A percentile compares a stretch with the other conserved stretches of the same genome.
Evolutionary conservation across 116 monocot genomes (phyloP).

Genomic region (Thalassia testudinum): DNA sequence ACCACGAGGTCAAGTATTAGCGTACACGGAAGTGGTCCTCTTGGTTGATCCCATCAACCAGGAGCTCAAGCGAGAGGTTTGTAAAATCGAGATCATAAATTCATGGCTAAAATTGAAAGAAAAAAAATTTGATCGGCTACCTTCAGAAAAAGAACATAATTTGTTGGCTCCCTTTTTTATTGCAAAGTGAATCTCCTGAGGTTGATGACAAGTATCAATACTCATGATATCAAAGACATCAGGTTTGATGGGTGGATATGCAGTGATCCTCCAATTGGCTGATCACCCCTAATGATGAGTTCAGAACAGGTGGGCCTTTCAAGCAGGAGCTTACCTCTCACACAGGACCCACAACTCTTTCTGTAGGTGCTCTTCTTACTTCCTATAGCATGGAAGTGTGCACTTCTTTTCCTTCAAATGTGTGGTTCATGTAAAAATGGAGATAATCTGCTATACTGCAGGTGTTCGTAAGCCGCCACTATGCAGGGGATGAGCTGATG

Average conservation of each 20-base stretch:
- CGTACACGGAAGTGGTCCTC: conserved; percentile 19
- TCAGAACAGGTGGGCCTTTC: conserved; percentile 64
- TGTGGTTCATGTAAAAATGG: not conserved
- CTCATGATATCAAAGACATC: conserved; percentile 67
- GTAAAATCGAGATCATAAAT: not conserved
- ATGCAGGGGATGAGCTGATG: conserved; percentile 57
- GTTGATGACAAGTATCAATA: conserved; percentile 97
- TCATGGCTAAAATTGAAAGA: too few relatives aligned
- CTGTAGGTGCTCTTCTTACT: conserved; percentile 30
- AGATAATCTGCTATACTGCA: conserved; percentile 7
- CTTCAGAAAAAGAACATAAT: too few relatives aligned
- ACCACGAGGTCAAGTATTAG: conserved; percentile 11
- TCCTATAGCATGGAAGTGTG: not conserved
- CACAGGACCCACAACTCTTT: conserved; percentile 74
- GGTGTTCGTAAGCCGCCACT: conserved; percentile 77
- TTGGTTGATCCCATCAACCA: conserved; percentile 15
- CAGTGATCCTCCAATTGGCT: conserved; percentile 73
- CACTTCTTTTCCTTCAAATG: not conserved
- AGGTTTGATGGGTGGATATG: conserved; percentile 90
- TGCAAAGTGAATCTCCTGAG: conserved; percentile 14
- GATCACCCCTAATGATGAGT: conserved; percentile 84
- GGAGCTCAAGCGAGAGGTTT: conserved; percentile 19
- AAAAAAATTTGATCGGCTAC: too few relatives aligned
- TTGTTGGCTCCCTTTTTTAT: too few relatives aligned
- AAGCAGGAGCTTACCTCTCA: conserved; percentile 93